Evolutionary conservation across 1,284 basidiomycete species (phyloP).

Genomic region (Malassezia slooffiae): DNA sequence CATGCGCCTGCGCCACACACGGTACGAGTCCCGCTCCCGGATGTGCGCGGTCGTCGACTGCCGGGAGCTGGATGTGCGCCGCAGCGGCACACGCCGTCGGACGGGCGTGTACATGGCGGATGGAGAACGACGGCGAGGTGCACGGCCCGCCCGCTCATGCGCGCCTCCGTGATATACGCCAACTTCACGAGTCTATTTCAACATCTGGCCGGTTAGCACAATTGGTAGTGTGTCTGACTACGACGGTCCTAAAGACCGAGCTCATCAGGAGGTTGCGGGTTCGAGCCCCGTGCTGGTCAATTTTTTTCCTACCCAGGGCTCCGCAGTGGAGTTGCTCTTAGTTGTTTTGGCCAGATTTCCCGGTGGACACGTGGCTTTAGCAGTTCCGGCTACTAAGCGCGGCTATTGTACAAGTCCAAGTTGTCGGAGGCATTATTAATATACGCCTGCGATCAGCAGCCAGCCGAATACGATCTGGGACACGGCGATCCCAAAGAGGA

Average conservation of each 20-base stretch:
- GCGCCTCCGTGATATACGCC: too few species aligned
- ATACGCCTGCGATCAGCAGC: constrained; percentile 38
- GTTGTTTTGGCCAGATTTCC: neutral
- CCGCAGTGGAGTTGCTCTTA: too few species aligned
- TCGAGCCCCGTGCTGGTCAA: constrained; percentile 22
- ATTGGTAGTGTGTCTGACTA: constrained; percentile 23
- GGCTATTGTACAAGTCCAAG: neutral
- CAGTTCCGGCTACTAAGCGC: too few species aligned
- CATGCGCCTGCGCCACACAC: too few species aligned
- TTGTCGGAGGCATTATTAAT: neutral
- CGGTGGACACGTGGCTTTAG: neutral
- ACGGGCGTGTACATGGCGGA: too few species aligned
- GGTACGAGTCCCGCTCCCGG: too few species aligned
- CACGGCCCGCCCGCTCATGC: too few species aligned
- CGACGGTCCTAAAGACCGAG: constrained; percentile 4
- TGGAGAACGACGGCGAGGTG: too few species aligned
- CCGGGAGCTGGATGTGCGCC: too few species aligned
- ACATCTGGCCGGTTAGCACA: constrained; percentile 17
- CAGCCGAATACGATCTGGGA: constrained; percentile 55
- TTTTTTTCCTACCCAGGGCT: constrained; percentile 1
- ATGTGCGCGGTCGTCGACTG: too few species aligned
- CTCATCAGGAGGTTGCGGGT: constrained; percentile 19
- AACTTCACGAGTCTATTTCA: too few species aligned
- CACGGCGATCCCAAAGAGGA: constrained; percentile 64
- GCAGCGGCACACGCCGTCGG: too few species aligned